Conservation (phyloP, 495 filamentous ascomycete species). For the Penicilliopsis zonata region DNA sequence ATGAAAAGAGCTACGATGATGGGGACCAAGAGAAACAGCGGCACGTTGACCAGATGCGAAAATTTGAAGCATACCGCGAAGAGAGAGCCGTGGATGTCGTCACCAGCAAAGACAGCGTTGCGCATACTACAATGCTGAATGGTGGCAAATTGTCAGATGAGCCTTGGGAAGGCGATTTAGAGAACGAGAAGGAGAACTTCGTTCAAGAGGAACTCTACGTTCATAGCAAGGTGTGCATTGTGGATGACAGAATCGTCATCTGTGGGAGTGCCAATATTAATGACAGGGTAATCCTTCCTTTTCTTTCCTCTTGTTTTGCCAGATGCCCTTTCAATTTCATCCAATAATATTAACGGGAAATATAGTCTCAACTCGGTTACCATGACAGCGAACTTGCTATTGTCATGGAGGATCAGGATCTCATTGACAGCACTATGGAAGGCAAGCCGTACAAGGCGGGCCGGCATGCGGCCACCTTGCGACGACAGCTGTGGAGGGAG, state of each 20-base stretch:
- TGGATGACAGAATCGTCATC: conserved; percentile 68
- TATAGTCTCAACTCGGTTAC: conserved; percentile 65
- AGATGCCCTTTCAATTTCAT: conserved; percentile 2
- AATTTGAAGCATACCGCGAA: conserved; percentile 49
- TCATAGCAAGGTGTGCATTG: conserved; percentile 80
- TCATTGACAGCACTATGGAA: conserved; percentile 66
- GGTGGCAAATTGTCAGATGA: conserved; percentile 55
- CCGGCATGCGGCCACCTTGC: conserved; percentile 65
- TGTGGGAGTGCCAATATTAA: conserved; percentile 90
- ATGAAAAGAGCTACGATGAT: conserved; percentile 25
- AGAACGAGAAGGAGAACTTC: conserved; percentile 72
- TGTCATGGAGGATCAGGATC: conserved; percentile 76
- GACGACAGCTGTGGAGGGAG: conserved; percentile 83
- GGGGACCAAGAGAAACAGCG: conserved; percentile 24
- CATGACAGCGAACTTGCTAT: conserved; percentile 91
- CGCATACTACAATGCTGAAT: conserved; percentile 69
- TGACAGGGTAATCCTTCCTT: conserved; percentile 46
- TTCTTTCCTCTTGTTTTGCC: too few species aligned
- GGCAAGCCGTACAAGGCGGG: conserved; percentile 63
- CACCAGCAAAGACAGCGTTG: conserved; percentile 54
- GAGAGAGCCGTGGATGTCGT: conserved; percentile 23
- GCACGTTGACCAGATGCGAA: conserved; percentile 41
- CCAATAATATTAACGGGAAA: neutral
- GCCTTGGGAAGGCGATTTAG: conserved; percentile 54
- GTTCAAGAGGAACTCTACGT: conserved; percentile 93